Conservation (phyloP, 257 asterid species). For the Nicotiana tabacum region DNA sequence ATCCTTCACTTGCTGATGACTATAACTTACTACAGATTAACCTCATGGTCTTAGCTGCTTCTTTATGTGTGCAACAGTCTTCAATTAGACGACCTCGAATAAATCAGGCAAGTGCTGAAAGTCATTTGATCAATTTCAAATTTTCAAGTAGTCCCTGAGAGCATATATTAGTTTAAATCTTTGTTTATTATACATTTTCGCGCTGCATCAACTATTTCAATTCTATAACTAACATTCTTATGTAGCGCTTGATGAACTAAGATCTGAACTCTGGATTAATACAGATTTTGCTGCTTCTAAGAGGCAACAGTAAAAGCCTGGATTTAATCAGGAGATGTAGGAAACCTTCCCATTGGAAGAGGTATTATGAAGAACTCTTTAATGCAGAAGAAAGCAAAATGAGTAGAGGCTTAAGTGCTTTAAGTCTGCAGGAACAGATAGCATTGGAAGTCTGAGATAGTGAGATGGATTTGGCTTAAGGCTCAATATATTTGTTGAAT, state of each 20-base stretch:
- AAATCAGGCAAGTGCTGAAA: conserved; percentile 58
- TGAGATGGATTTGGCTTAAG: neutral
- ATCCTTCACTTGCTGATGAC: conserved; percentile 57
- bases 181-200: neutral
- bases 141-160: neutral
- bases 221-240: neutral
- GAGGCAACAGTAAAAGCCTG: conserved; percentile 82
- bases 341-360: conserved; percentile 80
- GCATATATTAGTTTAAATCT: neutral
- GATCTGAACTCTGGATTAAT: neutral
- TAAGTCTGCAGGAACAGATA: conserved; percentile 23
- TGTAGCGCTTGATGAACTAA: neutral
- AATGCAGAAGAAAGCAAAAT: conserved; percentile 50
- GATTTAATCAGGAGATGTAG: conserved; percentile 61
- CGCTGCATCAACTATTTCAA: neutral
- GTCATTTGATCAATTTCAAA: neutral
- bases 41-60: conserved; percentile 71
- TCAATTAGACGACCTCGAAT: conserved; percentile 71
- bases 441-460: conserved; percentile 27
- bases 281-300: conserved; percentile 71
- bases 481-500: neutral
- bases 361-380: conserved; percentile 75
- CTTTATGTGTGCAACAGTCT: conserved; percentile 81
- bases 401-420: conserved; percentile 15
- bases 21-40: conserved; percentile 63